phyloP scores from a whole-genome alignment of 139 green algal genomes.

The Chlamydomonas sphaeroides region DNA sequence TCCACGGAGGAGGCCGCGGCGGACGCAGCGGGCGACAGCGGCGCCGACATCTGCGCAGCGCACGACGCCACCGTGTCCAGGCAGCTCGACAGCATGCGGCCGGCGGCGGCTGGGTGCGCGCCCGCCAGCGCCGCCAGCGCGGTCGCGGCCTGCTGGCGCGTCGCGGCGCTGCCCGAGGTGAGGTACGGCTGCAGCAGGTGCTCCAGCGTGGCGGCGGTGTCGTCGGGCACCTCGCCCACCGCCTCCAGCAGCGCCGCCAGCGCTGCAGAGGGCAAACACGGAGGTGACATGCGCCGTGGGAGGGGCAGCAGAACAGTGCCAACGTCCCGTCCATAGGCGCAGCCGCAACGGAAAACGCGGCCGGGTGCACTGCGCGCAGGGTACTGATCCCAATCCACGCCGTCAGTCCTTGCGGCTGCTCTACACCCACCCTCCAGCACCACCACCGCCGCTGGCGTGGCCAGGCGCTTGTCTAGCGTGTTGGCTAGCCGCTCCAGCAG shows the following conservation, averaged over 20 bases:
- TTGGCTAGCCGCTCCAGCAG: slow-evolving; percentile 69
- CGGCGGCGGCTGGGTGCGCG: slow-evolving; percentile 66
- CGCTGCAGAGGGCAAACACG: slow-evolving; percentile 14
- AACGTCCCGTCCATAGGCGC: no score
- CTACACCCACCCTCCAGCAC: slow-evolving; percentile 63
- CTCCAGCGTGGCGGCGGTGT: slow-evolving; percentile 59
- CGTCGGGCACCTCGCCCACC: slow-evolving; percentile 78
- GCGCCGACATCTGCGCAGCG: slow-evolving; percentile 1
- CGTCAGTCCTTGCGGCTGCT: no score
- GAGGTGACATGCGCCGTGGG: no score
- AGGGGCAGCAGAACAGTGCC: no score
- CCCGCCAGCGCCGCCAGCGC: slow-evolving; percentile 71
- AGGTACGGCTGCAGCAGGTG: slow-evolving; percentile 60
- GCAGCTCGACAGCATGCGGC: slow-evolving; percentile 53
- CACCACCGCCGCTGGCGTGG: slow-evolving; percentile 64
- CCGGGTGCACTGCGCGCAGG: no score
- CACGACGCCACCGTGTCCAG: slow-evolving; percentile 22
- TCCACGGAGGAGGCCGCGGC: not conserved
- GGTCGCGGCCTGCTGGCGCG: slow-evolving; percentile 68
- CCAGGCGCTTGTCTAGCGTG: slow-evolving; percentile 29
- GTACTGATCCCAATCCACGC: no score
- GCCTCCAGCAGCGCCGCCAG: slow-evolving; percentile 77
- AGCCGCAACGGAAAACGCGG: no score
- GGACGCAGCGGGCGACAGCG: not conserved
- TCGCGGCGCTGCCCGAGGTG: slow-evolving; percentile 14